Evolutionary conservation across 306 rosid species (phyloP), one percentile per base, ranked within the genome.

Genomic region (Lupinus albus): DNA sequence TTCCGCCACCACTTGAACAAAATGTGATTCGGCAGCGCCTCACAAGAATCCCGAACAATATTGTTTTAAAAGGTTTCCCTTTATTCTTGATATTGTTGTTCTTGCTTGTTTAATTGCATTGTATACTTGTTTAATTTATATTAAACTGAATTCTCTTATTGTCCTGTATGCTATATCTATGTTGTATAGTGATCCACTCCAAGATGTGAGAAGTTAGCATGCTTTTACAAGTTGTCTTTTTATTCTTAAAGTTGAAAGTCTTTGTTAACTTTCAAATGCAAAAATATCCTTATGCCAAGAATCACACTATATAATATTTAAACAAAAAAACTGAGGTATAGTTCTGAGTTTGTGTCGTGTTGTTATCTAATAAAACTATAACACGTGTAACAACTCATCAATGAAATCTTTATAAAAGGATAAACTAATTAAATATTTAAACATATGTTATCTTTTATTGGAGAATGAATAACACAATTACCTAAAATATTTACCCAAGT

Each of bases 1-100:
- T 52, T 44, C 71, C 74, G 54, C 79, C 96, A 1, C 81, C 78
- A 58, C 16, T 54, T 56, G 86, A 80, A 70, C 83, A 81, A 41
- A 82, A 81, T 18, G 71, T 39, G 12, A 71, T 61, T 66, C 84
- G 68, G 73, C 78, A 80, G 49, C 74, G 8, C 5, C n/a, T 61
- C 69, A 39, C 80, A 74, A 82, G 32, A 75, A 56, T 79, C 16
- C 82, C 91, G 6, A 73, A 17, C 72, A 89, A 87, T 41, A 67
- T 87, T 70, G 14, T 92, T 54, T 76, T 89, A 75, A 92, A 74
- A 89, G 98, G 98, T 89, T 77, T 55, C 50, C 39, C 55, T 16
- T 57, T 14, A 48, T 72, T 35, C n/a, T 25, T 33, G 41, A 1
- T 49, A 15, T 51, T 35, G 13, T 25, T 47, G 32, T 62, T 62